Conservation (phyloP, 2,329 filamentous ascomycete species). For the Graphium sp. region DNA sequence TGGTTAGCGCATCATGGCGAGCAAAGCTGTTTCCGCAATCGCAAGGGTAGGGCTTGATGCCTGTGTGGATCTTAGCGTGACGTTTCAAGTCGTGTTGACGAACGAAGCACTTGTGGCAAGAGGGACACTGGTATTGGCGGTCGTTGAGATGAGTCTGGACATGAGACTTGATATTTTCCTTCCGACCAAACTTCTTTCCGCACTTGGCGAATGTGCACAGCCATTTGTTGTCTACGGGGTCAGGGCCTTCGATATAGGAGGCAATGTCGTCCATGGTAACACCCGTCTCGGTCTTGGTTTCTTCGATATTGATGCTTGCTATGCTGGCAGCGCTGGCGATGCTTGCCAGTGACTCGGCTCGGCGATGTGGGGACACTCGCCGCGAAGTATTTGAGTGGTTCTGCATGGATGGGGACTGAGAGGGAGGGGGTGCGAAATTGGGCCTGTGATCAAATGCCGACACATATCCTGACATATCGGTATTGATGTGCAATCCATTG, state of each 20-base stretch:
- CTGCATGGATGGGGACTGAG: neutral
- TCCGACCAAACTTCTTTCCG: conserved; percentile 81
- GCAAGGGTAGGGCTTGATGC: conserved; percentile 88
- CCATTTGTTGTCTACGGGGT: conserved; percentile 62
- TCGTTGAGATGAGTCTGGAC: conserved; percentile 97
- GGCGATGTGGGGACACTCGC: conserved; percentile 22
- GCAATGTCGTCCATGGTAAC: conserved; percentile 75
- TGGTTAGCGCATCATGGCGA: conserved; percentile 83
- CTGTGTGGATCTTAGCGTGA: conserved; percentile 93
- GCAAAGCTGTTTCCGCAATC: conserved; percentile 91
- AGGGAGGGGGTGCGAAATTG: too few species aligned
- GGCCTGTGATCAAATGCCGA: too few species aligned
- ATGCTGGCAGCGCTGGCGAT: conserved; percentile 41
- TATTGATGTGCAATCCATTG: neutral
- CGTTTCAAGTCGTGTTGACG: conserved; percentile 94
- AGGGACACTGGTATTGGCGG: conserved; percentile 83
- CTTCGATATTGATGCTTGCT: conserved; percentile 45
- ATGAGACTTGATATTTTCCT: conserved; percentile 97
- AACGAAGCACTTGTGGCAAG: conserved; percentile 90
- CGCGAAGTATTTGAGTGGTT: conserved; percentile 5
- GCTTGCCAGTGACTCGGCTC: conserved; percentile 43
- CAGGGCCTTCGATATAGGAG: conserved; percentile 56
- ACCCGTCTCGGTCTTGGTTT: conserved; percentile 59
- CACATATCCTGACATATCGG: too few species aligned
- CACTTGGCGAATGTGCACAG: conserved; percentile 63